phyloP scores from a whole-genome alignment of 352 stramenopile genomes.

The Phytophthora crassamura region DNA sequence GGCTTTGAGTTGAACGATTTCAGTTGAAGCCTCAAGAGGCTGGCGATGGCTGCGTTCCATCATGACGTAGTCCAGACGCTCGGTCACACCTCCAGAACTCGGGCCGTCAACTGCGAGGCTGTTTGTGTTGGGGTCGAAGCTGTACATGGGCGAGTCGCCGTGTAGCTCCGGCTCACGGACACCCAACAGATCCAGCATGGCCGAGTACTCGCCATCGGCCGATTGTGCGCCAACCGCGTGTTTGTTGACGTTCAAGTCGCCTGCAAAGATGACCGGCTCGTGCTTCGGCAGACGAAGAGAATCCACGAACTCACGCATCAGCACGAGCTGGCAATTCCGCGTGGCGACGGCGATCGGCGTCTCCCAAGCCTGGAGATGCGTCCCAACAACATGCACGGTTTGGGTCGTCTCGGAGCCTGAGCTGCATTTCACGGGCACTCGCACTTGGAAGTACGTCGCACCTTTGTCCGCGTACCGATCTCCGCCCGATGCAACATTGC shows the following conservation, averaged over 20 bases:
- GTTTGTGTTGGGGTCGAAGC: slow-evolving; percentile 73
- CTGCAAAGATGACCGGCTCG: slow-evolving; percentile 61
- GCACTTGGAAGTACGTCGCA: slow-evolving; percentile 65
- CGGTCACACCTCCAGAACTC: slow-evolving; percentile 61
- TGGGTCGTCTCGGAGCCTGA: slow-evolving; percentile 26
- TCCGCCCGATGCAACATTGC: slow-evolving; percentile 55
- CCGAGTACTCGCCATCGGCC: slow-evolving; percentile 44
- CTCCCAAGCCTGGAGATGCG: slow-evolving; percentile 76
- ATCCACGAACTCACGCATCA: slow-evolving; percentile 60
- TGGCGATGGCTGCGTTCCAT: slow-evolving; percentile 42
- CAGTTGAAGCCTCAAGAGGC: slow-evolving; percentile 27
- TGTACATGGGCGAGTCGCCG: slow-evolving; percentile 48
- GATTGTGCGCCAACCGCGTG: slow-evolving; percentile 26
- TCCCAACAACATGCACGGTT: slow-evolving; percentile 65
- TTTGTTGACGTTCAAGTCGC: slow-evolving; percentile 75
- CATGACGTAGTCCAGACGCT: slow-evolving; percentile 76
- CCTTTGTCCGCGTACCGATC: slow-evolving; percentile 76
- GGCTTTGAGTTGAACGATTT: slow-evolving; percentile 68
- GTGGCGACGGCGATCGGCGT: slow-evolving; percentile 48
- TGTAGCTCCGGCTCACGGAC: slow-evolving; percentile 42
- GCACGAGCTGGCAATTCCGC: slow-evolving; percentile 48
- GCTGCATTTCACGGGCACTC: slow-evolving; percentile 18
- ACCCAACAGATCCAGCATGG: slow-evolving; percentile 56
- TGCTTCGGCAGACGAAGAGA: slow-evolving; percentile 47
- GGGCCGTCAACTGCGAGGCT: slow-evolving; percentile 59